Base-by-base conservation (phyloP, 768 basidiomycete genomes). In the Termitomyces bulborhizus region DNA sequence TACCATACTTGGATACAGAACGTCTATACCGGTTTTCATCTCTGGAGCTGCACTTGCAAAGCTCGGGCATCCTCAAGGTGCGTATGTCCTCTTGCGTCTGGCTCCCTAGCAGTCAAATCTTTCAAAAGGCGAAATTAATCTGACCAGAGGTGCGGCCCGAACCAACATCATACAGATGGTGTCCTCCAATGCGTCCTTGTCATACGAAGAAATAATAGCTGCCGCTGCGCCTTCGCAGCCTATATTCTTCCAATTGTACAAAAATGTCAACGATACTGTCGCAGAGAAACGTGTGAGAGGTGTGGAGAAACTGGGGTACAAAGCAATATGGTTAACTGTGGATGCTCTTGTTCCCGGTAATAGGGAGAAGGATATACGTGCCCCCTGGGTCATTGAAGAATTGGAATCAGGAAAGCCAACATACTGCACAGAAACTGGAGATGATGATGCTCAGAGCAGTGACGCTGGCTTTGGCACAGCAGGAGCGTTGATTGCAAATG, bases 281-380 rank as follows among this genome's bases (percentile, higher is more conserved):
- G 91, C 92, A 1, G 84, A 83, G 64, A 75, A 78, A 57, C 81
- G 90, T 29, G 78, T 97, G 15, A 76, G 78, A 45, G 83, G 89
- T 48, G 80, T 92, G 21, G 86, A 88, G 55, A 65, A 68, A 31
- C 69, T 90, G 3, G 91, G 92, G 0, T 95, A 88, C 69, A 91
- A 86, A 46, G 93, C 90, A 0, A 89, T 98, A 56, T 92, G 92
- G 67, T 75, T 98, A 53, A 97, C 94, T 2, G 93, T 96, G 2
- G 94, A 98, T 69, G 89, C 91, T 0, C 76, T 90, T n/a, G 82
- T 88, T 40, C 76, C 86, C 2, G 87, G 90, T 8, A 93, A 93
- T 61, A 79, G 93, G 45, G 90, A 93, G 68, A 72, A 77, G 53
- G 90, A 93, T 62, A 81, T 83, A 41, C 78, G 81, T 53, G 80